Conservation (phyloP, 2,329 filamentous ascomycete species). For the Didymellaceae sp. region DNA sequence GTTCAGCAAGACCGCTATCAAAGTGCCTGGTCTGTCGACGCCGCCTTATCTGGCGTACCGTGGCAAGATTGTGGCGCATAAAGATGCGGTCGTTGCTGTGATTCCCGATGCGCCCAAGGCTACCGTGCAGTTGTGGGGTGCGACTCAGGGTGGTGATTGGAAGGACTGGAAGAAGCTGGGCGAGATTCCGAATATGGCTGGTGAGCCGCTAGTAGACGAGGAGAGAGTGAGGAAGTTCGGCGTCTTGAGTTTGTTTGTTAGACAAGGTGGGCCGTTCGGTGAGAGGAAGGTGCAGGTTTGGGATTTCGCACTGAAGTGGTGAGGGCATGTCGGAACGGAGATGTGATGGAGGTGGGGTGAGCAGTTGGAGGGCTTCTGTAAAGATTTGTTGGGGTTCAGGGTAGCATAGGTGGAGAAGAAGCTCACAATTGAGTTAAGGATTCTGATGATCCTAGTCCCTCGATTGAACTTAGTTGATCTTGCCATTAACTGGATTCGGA, state of each 20-base stretch:
- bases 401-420: too few species aligned
- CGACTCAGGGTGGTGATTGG: constrained; percentile 36
- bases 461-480: too few species aligned
- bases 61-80: constrained; percentile 38
- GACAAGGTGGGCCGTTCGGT: constrained; percentile 44
- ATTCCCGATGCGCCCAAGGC: constrained; percentile 40
- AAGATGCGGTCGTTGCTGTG: constrained; percentile 39
- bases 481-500: too few species aligned
- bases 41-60: constrained; percentile 44
- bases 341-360: too few species aligned
- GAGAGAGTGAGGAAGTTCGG: constrained; percentile 31
- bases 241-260: constrained; percentile 43
- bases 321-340: too few species aligned
- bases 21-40: constrained; percentile 34
- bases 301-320: constrained; percentile 38
- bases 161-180: constrained; percentile 41
- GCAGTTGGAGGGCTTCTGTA: too few species aligned
- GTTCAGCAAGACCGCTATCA: constrained; percentile 43
- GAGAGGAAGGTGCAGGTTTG: constrained; percentile 44
- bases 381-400: too few species aligned
- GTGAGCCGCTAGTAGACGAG: constrained; percentile 44
- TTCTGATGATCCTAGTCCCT: too few species aligned
- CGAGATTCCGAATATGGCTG: constrained; percentile 39
- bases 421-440: too few species aligned
- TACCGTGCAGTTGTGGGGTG: constrained; percentile 37